Base-by-base conservation (phyloP, 2,329 filamentous ascomycete genomes). In the Aspergillus transmontanensis region DNA sequence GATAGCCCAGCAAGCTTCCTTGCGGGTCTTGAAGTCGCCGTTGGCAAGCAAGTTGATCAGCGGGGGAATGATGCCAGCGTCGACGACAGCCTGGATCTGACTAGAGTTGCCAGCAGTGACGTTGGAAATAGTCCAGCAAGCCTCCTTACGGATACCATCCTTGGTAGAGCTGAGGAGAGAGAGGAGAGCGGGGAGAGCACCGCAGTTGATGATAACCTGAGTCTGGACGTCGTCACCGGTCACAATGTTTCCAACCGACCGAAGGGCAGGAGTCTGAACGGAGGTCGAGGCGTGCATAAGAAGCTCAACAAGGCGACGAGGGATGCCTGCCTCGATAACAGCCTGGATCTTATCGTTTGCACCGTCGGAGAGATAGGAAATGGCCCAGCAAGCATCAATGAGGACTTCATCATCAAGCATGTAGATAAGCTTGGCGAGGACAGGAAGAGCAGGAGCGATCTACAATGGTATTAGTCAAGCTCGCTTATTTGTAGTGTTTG, bases 41-140 rank as follows among this genome's bases (percentile, higher is more conserved):
- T 98, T 96, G 69, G 93, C 94, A 65, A 99, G 87, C 43, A 99
- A 88, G 80, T 98, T 94, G 77, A 99, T 97, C 72, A 99, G 85
- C 65, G 95, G 95, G 41, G 93, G 93, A 71, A 99, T 95, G 75
- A 99, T 96, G 82, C 96, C 95, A 73, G 94, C 94, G 75, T 99
- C 95, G 72, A 99, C 90, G 61, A 99, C 95, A 11, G 93, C 85
- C 84, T 99, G 95, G 72, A 99, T 99, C 82, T 99, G 95, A 62
- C 90, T 93, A 43, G 94, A 97, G 85, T 99, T 99, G 66, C 95
- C 95, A 64, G 95, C 95, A 36, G 95, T 99, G 75, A 99, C 92
- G 86, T 99, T 99, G 77, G 94, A 97, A 73, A 99, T 99, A 57
- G 95, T 99, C 95, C 95, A 99, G 88, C 95, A 99, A 32, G 95